These are phyloP conservation scores for Cryptosporidium sp. DNA, from an alignment of 169 alveolate species.

Conservation along the genomic window DNA sequence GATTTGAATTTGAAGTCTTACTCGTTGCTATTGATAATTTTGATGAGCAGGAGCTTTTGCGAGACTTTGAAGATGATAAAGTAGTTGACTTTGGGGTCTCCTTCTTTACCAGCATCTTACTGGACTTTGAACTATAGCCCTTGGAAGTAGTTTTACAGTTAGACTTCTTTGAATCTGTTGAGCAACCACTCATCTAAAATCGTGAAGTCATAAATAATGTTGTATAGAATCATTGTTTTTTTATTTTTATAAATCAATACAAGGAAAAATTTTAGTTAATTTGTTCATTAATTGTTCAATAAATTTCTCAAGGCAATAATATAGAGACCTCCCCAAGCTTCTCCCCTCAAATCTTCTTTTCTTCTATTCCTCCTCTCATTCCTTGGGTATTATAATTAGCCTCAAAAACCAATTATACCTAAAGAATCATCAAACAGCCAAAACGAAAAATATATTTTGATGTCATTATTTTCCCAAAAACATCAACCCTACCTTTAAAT, in stretches of 20 bases:
- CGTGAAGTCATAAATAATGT: background rate
- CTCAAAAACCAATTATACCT: too few species aligned
- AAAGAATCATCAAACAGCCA: too few species aligned
- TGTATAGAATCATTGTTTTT: background rate
- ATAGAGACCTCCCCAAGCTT: background rate
- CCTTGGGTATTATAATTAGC: background rate
- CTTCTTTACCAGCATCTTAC: background rate
- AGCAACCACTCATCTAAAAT: slow-evolving; percentile 26
- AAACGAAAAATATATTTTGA: too few species aligned
- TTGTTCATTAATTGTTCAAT: background rate
- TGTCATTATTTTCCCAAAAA: background rate
- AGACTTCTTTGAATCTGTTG: slow-evolving; percentile 30
- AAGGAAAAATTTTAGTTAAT: background rate
- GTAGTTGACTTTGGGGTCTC: background rate
- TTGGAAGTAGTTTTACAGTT: slow-evolving; percentile 16
- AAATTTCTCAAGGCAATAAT: background rate
- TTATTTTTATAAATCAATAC: background rate
- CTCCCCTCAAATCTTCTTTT: background rate
- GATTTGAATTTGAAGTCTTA: background rate
- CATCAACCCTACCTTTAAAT: background rate
- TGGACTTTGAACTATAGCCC: slow-evolving; percentile 19
- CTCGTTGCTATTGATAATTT: background rate
- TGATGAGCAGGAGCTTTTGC: background rate
- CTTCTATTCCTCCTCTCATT: background rate
- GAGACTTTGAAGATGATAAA: background rate